These are phyloP conservation scores for Globisporangium emineosum DNA, from an alignment of 352 stramenopile species.

Conservation along the genomic window DNA sequence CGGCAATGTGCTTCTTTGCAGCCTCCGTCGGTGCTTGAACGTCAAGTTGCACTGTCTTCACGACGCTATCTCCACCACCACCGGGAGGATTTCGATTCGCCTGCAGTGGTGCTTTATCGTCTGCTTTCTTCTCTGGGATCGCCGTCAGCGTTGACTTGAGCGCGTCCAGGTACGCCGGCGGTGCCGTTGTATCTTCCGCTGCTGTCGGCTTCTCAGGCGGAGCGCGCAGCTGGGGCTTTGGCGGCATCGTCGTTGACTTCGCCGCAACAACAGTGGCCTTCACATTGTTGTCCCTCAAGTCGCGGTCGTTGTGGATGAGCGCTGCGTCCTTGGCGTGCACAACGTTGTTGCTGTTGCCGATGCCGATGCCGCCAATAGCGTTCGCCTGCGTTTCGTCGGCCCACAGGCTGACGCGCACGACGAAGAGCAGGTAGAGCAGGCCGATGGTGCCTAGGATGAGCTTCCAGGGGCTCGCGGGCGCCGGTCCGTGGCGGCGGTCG, in stretches of 20 bases:
- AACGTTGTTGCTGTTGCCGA: background rate
- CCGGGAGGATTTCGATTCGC: background rate
- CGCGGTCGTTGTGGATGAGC: conserved; percentile 14
- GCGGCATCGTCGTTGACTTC: background rate
- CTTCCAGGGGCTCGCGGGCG: conserved; percentile 16
- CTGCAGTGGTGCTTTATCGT: background rate
- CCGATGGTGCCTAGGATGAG: conserved; percentile 13
- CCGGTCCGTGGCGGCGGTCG: conserved; percentile 11
- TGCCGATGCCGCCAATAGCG: background rate
- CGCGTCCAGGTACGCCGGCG: conserved; percentile 8
- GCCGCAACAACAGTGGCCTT: background rate
- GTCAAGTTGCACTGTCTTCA: background rate
- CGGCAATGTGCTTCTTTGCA: background rate
- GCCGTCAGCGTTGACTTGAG: conserved; percentile 13
- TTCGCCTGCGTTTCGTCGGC: conserved; percentile 7
- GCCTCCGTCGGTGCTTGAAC: conserved; percentile 10
- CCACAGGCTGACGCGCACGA: conserved; percentile 22
- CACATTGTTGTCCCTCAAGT: conserved; percentile 1
- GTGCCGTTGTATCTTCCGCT: background rate
- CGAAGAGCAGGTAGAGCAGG: conserved; percentile 23
- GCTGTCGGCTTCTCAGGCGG: conserved; percentile 6
- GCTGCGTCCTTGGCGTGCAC: conserved; percentile 11
- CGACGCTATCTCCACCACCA: background rate
- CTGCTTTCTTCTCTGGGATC: background rate
- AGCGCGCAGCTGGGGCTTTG: conserved; percentile 10